phyloP scores from a whole-genome alignment of 495 filamentous ascomycete genomes.

The Xylaria curta region DNA sequence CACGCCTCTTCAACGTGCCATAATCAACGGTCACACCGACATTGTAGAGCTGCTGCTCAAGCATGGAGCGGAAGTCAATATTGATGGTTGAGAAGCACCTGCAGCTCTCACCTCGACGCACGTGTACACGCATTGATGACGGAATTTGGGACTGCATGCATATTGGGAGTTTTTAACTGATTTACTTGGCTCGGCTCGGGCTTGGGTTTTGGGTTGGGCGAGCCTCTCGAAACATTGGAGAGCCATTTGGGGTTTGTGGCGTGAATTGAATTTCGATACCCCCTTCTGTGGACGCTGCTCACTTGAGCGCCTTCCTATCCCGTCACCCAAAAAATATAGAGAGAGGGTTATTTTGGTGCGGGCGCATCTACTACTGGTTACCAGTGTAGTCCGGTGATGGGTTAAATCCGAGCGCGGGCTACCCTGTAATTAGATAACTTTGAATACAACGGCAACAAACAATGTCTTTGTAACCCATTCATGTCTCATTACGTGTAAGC shows the following conservation, averaged over 20 bases:
- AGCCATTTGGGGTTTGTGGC: constrained; percentile 16
- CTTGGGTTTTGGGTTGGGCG: constrained; percentile 10
- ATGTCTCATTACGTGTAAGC: constrained; percentile 10
- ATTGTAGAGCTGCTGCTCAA: constrained; percentile 29
- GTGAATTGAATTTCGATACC: constrained; percentile 31
- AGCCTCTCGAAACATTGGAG: constrained; percentile 5
- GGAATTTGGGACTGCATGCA: constrained; percentile 25
- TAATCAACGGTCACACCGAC: constrained; percentile 31
- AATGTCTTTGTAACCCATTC: background rate
- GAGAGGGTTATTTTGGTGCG: constrained; percentile 9
- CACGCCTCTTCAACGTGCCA: constrained; percentile 35
- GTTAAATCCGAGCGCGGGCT: background rate
- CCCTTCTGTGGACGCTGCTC: constrained; percentile 24
- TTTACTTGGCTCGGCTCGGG: constrained; percentile 16
- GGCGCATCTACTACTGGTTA: constrained; percentile 9
- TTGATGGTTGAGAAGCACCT: constrained; percentile 13
- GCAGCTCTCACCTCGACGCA: background rate
- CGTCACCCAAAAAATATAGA: constrained; percentile 20
- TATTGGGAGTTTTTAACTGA: constrained; percentile 24
- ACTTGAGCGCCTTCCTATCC: constrained; percentile 20
- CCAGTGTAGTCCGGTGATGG: background rate
- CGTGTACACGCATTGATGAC: constrained; percentile 26
- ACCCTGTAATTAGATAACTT: constrained; percentile 4
- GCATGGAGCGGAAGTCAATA: constrained; percentile 27
- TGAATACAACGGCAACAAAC: background rate